Conservation (phyloP, 176 grass and related monocot genomes). For the Carex kokanica region DNA sequence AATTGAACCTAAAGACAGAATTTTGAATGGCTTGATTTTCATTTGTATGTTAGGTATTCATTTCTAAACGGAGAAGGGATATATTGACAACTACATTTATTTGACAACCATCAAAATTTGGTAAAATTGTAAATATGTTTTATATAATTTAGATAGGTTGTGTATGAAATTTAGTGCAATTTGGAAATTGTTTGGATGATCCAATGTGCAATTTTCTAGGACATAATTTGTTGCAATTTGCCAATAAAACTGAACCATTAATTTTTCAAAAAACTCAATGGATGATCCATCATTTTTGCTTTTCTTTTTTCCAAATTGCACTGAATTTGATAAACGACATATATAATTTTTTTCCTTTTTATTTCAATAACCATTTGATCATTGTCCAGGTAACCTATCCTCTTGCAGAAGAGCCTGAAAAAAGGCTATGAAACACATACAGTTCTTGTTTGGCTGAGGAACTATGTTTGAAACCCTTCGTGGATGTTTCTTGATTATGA, state of each 20-base stretch:
- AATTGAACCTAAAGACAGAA: neutral
- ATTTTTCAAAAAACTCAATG: neutral
- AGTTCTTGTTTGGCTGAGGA: conserved; percentile 66
- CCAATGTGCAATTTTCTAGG: too few species aligned
- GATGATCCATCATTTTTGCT: neutral
- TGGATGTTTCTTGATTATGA: conserved; percentile 33
- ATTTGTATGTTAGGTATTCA: neutral
- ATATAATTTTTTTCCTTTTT: neutral
- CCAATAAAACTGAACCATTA: neutral
- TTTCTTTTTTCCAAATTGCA: too few species aligned
- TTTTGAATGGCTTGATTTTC: neutral
- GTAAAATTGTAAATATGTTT: neutral
- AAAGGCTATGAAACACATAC: conserved; percentile 44
- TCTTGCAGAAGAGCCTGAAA: conserved; percentile 13
- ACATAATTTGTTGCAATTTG: neutral
- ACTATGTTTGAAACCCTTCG: conserved; percentile 81
- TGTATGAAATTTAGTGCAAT: neutral
- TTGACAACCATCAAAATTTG: neutral
- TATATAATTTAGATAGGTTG: neutral
- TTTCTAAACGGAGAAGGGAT: neutral
- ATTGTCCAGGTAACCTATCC: neutral
- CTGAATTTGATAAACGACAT: neutral
- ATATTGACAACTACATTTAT: neutral
- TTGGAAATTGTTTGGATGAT: neutral
- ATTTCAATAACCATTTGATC: neutral